phyloP scores from a whole-genome alignment of 257 asterid species.

The Solanum rostratum region DNA sequence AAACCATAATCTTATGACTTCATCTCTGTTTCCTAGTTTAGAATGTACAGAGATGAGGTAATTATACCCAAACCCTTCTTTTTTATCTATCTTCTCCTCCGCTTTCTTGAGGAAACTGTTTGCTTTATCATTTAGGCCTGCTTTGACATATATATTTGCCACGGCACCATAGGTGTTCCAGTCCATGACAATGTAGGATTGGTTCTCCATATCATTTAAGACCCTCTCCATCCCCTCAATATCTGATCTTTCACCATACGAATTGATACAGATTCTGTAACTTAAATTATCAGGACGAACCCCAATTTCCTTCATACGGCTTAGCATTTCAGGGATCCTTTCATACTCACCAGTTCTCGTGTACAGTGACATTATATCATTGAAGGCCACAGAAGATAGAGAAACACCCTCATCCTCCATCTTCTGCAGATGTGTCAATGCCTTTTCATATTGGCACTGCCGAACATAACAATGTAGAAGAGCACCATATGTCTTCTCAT shows the following conservation, averaged over 20 bases:
- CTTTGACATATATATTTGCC: slow-evolving; percentile 53
- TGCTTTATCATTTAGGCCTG: slow-evolving; percentile 46
- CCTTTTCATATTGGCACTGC: slow-evolving; percentile 39
- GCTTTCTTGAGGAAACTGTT: slow-evolving; percentile 39
- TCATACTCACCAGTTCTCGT: slow-evolving; percentile 33
- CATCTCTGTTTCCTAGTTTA: slow-evolving; percentile 43
- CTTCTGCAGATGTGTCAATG: slow-evolving; percentile 34
- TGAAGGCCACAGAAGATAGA: slow-evolving; percentile 42
- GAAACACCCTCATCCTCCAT: slow-evolving; percentile 55
- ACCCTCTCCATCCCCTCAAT: slow-evolving; percentile 54
- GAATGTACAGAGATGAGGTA: slow-evolving; percentile 68
- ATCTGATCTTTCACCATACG: slow-evolving; percentile 55
- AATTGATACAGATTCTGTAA: slow-evolving; percentile 71
- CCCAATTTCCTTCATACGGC: slow-evolving; percentile 39
- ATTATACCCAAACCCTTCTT: slow-evolving; percentile 48
- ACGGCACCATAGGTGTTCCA: slow-evolving; percentile 73
- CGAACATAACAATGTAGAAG: slow-evolving; percentile 76
- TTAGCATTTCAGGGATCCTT: slow-evolving; percentile 39
- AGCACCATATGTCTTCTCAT: slow-evolving; percentile 63
- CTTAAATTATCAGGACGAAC: slow-evolving; percentile 60
- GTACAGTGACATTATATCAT: slow-evolving; percentile 63
- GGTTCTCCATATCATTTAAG: slow-evolving; percentile 60
- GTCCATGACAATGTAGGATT: slow-evolving; percentile 32
- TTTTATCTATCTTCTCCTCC: slow-evolving; percentile 41
- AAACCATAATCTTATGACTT: slow-evolving; percentile 56